Evolutionary conservation across 495 filamentous ascomycete genomes (phyloP), one percentile per base, ranked within the genome.

Genomic region (Xylaria castorea): DNA sequence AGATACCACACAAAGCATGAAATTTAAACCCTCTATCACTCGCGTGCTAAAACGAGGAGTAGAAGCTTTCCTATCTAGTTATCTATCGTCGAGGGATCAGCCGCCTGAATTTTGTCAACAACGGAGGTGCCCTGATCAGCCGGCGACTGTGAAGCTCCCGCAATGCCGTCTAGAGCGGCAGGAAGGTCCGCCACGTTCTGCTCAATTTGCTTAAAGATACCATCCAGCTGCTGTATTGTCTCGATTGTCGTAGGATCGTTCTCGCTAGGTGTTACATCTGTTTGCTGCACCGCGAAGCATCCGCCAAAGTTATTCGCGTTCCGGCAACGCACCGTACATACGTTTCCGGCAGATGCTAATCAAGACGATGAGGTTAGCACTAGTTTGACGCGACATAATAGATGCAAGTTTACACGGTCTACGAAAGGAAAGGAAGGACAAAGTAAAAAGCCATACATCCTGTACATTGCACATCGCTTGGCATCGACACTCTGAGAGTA

Each of bases 281-380:
- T 75, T 57, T 86, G 84, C 66, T 86, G 82, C 3, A 86, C 83
- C 36, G 83, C 80, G 44, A 86, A 81, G 70, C 83, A 85, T 7
- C 81, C 79, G 42, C 88, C 88, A 73, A 90, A 89, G 1, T 87
- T 86, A 0, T 86, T 85, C 1, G 87, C 87, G 75, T 90, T 90
- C 57, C 84, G 81, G 75, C 88, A 84, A 14, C 86, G 81, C 6
- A 89, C 82, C 50, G 87, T 86, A 80, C 88, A 89, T 66, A 89
- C 85, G 58, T 88, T 82, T 9, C 78, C 79, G 1, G 81, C 79
- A 18, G 81, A 85, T 36, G 77, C 84, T 83, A 58, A 50, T 58
- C n/a, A 22, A 51, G 55, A 4, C 9, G 20, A 32, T 44, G 22
- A 5, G 27, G 68, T 70, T 40, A 70, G 40, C 30, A 48, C 40